Percentiles rank a stretch among this genome's conserved stretches.
These are phyloP conservation scores for Pseudoneurospora amorphoporcata DNA, from an alignment of 495 filamentous ascomycete genomes.

Conservation along the genomic window DNA sequence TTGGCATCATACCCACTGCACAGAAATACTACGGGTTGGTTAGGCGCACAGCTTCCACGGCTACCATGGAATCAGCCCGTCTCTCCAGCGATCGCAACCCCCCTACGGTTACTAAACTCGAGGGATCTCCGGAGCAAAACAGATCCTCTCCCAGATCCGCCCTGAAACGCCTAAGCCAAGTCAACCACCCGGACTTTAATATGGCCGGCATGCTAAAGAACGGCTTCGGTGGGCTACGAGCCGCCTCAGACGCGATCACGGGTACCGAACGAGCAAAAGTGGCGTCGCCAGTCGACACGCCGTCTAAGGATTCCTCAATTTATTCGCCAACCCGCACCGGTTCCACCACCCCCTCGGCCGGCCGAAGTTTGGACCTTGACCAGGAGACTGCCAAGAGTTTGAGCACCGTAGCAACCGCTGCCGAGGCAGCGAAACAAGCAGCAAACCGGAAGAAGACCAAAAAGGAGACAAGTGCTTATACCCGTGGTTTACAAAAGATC, in stretches of 20 bases:
- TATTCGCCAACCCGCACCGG: slow-evolving; percentile 65
- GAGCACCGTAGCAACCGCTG: slow-evolving; percentile 34
- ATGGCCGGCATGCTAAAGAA: slow-evolving; percentile 29
- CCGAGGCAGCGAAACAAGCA: slow-evolving; percentile 27
- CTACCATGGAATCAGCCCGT: slow-evolving; percentile 36
- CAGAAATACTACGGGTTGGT: slow-evolving; percentile 55
- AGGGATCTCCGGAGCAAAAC: slow-evolving; percentile 47
- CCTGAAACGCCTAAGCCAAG: slow-evolving; percentile 40
- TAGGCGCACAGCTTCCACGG: slow-evolving; percentile 40
- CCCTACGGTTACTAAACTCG: slow-evolving; percentile 59
- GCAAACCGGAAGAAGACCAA: slow-evolving; percentile 55
- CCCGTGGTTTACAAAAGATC: slow-evolving; percentile 73
- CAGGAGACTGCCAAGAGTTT: slow-evolving; percentile 52
- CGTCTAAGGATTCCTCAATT: slow-evolving; percentile 54
- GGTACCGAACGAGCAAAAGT: slow-evolving; percentile 48
- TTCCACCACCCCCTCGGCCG: slow-evolving; percentile 76
- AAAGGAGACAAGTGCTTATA: slow-evolving; percentile 91
- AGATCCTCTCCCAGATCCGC: slow-evolving; percentile 34
- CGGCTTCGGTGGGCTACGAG: slow-evolving; percentile 53
- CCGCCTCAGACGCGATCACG: slow-evolving; percentile 71
- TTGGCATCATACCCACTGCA: slow-evolving; percentile 31
- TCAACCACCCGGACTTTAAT: slow-evolving; percentile 41
- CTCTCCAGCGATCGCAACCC: slow-evolving; percentile 39
- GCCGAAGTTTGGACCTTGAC: slow-evolving; percentile 70
- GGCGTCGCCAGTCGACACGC: slow-evolving; percentile 44